These are phyloP conservation scores for Dittrichia graveolens DNA, from an alignment of 129 eudicot species.

Conservation along the genomic window DNA sequence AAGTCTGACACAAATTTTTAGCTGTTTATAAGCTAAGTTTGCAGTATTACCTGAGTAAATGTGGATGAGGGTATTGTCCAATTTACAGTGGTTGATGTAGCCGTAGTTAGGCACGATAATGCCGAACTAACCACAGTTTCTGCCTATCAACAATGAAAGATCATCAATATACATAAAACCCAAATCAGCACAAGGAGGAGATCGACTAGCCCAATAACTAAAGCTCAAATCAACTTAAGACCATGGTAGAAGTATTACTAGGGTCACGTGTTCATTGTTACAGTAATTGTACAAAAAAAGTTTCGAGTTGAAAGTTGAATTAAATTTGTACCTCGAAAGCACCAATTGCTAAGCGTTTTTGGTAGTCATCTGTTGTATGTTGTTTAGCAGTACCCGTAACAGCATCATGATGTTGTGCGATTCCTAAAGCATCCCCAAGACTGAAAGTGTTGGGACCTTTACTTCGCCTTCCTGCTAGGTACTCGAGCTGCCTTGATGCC, in stretches of 20 bases:
- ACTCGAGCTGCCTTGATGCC: constrained; percentile 97
- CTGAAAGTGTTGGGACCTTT: constrained; percentile 50
- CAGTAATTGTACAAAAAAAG: too few relatives aligned
- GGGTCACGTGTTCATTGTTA: too few relatives aligned
- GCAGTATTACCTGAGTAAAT: constrained; percentile 61
- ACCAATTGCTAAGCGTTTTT: constrained; percentile 85
- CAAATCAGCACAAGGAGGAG: neutral
- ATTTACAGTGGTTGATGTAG: constrained; percentile 33
- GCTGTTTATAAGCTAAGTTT: neutral
- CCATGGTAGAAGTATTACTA: too few relatives aligned
- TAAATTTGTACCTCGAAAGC: constrained; percentile 61
- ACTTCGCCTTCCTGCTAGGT: constrained; percentile 57
- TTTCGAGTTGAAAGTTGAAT: neutral
- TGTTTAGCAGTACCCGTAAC: constrained; percentile 86
- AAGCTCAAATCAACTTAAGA: neutral
- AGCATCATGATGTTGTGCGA: constrained; percentile 95
- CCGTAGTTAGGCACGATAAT: constrained; percentile 56
- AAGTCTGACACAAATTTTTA: too few relatives aligned
- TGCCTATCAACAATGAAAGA: constrained; percentile 44
- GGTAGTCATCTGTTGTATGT: constrained; percentile 86
- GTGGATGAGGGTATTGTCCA: constrained; percentile 40
- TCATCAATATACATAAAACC: neutral
- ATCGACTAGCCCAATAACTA: too few relatives aligned
- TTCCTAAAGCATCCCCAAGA: constrained; percentile 90
- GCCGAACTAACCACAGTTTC: constrained; percentile 72